Conservation (phyloP, 2,329 filamentous ascomycete genomes). For the Xylaria sp. region DNA sequence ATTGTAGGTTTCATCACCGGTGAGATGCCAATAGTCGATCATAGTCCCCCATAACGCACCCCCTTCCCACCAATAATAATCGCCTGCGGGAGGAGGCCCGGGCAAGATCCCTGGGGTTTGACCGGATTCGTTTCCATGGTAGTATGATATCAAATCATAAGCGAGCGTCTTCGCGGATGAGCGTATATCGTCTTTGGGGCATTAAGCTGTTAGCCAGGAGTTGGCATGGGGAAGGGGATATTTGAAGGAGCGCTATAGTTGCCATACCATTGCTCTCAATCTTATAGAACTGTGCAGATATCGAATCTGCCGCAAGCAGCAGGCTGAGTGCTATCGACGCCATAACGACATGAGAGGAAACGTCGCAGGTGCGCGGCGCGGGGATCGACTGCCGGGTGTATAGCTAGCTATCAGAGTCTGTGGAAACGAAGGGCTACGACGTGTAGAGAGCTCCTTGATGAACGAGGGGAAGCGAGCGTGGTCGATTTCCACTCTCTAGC, state of each 20-base stretch:
- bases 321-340: slow-evolving; percentile 13
- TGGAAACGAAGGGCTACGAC: no score
- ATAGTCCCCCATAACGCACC: slow-evolving; percentile 43
- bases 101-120: slow-evolving; percentile 42
- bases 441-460: no score
- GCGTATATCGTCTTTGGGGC: slow-evolving; percentile 58
- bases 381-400: neutral
- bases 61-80: slow-evolving; percentile 46
- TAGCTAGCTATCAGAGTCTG: neutral
- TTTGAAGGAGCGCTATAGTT: neutral
- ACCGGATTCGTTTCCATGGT: slow-evolving; percentile 43
- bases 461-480: no score
- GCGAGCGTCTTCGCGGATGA: slow-evolving; percentile 41
- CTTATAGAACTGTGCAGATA: slow-evolving; percentile 29
- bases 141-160: slow-evolving; percentile 42
- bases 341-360: slow-evolving; percentile 8
- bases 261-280: slow-evolving; percentile 34
- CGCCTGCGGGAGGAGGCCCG: slow-evolving; percentile 41
- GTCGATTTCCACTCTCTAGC: no score
- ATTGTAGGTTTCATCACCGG: slow-evolving; percentile 58
- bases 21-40: slow-evolving; percentile 55
- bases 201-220: slow-evolving; percentile 16
- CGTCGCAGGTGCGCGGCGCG: neutral
- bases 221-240: neutral
- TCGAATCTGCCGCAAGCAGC: slow-evolving; percentile 19